A percentile compares a stretch with the other conserved stretches of the same genome.
phyloP scores from a whole-genome alignment of 2,329 filamentous ascomycete species.

The Graphium sp. region DNA sequence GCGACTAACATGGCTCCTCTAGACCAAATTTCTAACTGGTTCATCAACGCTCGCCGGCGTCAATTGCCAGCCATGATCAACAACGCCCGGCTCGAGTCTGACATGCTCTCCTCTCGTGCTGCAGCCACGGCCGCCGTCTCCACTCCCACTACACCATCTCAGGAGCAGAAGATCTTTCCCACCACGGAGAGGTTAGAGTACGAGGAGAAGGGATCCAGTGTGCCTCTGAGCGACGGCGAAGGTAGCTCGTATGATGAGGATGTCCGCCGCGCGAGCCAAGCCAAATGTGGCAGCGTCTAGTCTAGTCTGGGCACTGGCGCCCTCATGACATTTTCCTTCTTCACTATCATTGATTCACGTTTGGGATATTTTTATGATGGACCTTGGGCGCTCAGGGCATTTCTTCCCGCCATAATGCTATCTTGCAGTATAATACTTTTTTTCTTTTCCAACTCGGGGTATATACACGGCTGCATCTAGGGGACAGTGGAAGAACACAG shows the following conservation, averaged over 20 bases:
- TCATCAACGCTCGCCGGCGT: constrained; percentile 59
- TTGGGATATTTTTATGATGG: no score
- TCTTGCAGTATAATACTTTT: no score
- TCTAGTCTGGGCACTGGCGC: no score
- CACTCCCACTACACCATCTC: constrained; percentile 6
- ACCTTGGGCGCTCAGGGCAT: no score
- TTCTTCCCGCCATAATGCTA: no score
- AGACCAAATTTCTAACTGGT: constrained; percentile 68
- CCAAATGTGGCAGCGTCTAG: constrained; percentile 29
- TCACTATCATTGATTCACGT: no score
- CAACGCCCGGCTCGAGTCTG: constrained; percentile 33
- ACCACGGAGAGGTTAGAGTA: constrained; percentile 21
- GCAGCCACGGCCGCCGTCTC: constrained; percentile 2
- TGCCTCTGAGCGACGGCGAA: constrained; percentile 28
- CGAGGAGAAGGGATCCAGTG: constrained; percentile 18
- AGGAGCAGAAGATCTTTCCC: constrained; percentile 18
- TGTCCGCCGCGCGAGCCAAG: constrained; percentile 16
- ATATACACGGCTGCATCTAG: no score
- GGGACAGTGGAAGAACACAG: no score
- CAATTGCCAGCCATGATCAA: constrained; percentile 44
- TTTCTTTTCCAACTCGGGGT: no score
- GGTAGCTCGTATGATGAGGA: constrained; percentile 26
- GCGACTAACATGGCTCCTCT: constrained; percentile 3
- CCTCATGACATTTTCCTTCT: no score
- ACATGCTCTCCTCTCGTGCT: constrained; percentile 15